Base-by-base conservation (phyloP, 768 basidiomycete species). In the Trametes sanguinea region DNA sequence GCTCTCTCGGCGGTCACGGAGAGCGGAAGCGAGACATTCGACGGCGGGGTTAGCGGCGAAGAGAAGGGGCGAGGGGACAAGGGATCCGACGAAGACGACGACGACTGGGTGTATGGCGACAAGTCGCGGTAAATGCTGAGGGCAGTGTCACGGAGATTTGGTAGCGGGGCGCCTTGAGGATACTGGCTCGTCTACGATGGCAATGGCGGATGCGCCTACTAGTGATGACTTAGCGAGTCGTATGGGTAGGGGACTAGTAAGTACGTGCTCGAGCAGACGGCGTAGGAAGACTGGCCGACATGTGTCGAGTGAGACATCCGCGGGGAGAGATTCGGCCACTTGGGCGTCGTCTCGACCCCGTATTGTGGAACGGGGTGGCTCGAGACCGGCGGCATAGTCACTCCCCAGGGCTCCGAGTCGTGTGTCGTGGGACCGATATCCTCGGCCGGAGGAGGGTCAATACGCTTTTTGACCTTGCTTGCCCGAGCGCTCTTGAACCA, bases 401-500 rank as follows among this genome's bases (percentile, higher is more conserved):
- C 42, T 51, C 65, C 62, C 70, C 70, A 70, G 6, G 66, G 65
- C 45, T 69, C 69, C n/a, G n/a, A n/a, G n/a, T n/a, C n/a, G 60
- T 65, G 67, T 6, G 60, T 59, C 44, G 66, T 51, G 16, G 65
- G 57, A 30, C 63, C 51, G 62, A 63, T 58, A 51, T 71, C 70
- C 37, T 71, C 72, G 48, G 60, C 60, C 16, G 65, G 69, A 11
- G 44, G 51, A 4, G 64, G 51, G 29, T 72, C 69, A 17, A 60
- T 60, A 10, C 69, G 70, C 51, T 79, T 70, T 68, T 72, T 74
- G 27, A 55, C 54, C 54, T 89, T 90, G 64, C 83, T 85, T 55
- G 86, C 80, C 51, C 90, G 86, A 50, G 91, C 90, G 73, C 88
- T 90, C 69, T 82, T 83, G 75, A 92, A 93, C 81, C 86, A 86